Percentiles rank a stretch among this genome's conserved stretches.
phyloP scores from a whole-genome alignment of 768 basidiomycete genomes.

The Sutorius australiensis region DNA sequence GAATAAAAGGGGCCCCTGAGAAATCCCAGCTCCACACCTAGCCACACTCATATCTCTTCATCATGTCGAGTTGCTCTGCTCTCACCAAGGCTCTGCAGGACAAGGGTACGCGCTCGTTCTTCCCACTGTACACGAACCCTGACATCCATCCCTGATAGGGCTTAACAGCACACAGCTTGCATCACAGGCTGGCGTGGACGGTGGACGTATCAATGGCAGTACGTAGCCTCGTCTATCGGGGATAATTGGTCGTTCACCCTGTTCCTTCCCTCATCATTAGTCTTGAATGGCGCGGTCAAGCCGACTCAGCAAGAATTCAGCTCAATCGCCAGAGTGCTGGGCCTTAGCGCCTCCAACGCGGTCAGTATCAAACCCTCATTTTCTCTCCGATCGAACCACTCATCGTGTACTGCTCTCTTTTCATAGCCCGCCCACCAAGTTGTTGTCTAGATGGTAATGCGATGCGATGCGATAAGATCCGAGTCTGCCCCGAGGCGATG shows the following conservation, averaged over 20 bases:
- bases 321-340: constrained; percentile 41
- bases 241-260: background rate
- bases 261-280: constrained; percentile 28
- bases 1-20: constrained; percentile 13
- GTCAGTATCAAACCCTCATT: constrained; percentile 24
- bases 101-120: constrained; percentile 37
- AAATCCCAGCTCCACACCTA: background rate
- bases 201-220: constrained; percentile 56
- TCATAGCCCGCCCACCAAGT: background rate
- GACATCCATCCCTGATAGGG: constrained; percentile 3
- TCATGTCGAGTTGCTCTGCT: constrained; percentile 48
- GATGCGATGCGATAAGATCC: background rate
- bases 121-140: background rate
- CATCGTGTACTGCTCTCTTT: background rate
- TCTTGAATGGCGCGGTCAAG: constrained; percentile 41
- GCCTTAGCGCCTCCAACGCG: constrained; percentile 27
- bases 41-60: constrained; percentile 39
- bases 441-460: background rate
- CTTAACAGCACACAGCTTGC: constrained; percentile 38
- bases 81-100: constrained; percentile 48
- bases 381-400: background rate
- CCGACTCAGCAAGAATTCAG: constrained; percentile 50
- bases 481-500: background rate
- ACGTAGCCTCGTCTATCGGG: constrained; percentile 16
- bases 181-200: constrained; percentile 34